Evolutionary conservation across 148 eudicot genomes (phyloP).

Genomic region (Euryodendron excelsum): DNA sequence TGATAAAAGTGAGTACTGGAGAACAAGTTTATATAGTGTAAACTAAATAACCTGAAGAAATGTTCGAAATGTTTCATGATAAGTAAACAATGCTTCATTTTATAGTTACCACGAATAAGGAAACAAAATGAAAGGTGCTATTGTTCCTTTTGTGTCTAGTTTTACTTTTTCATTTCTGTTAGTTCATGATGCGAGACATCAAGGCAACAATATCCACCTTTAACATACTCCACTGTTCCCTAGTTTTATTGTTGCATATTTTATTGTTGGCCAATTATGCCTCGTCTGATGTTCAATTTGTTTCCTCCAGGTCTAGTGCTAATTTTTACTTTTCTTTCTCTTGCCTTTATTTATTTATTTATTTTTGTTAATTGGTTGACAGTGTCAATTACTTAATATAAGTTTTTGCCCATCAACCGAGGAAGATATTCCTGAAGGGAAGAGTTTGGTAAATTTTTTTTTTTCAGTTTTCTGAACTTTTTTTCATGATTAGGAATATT

Average conservation of each 20-base stretch:
- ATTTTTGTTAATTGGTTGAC: conserved; percentile 14
- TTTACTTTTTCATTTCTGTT: too few relatives aligned
- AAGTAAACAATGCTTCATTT: background rate
- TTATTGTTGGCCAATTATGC: background rate
- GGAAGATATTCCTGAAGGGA: conserved; percentile 56
- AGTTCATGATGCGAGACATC: background rate
- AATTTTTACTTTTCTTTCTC: background rate
- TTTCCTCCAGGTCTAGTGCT: background rate
- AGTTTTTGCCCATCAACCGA: conserved; percentile 86
- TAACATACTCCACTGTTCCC: background rate
- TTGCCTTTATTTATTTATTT: conserved; percentile 4
- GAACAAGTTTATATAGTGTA: background rate
- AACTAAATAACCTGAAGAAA: background rate
- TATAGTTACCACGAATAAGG: background rate
- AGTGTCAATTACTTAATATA: conserved; percentile 89
- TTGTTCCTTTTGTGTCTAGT: background rate
- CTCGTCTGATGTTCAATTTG: background rate
- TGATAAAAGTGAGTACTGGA: too few relatives aligned
- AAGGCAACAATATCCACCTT: background rate
- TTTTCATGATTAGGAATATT: conserved; percentile 4
- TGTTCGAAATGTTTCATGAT: background rate
- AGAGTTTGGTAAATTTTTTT: conserved; percentile 66
- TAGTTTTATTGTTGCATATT: too few relatives aligned
- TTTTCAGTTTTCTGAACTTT: background rate
- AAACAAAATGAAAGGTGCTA: background rate